These are phyloP conservation scores for Aspergillus transmontanensis DNA, from an alignment of 2,329 filamentous ascomycete species.

Conservation along the genomic window DNA sequence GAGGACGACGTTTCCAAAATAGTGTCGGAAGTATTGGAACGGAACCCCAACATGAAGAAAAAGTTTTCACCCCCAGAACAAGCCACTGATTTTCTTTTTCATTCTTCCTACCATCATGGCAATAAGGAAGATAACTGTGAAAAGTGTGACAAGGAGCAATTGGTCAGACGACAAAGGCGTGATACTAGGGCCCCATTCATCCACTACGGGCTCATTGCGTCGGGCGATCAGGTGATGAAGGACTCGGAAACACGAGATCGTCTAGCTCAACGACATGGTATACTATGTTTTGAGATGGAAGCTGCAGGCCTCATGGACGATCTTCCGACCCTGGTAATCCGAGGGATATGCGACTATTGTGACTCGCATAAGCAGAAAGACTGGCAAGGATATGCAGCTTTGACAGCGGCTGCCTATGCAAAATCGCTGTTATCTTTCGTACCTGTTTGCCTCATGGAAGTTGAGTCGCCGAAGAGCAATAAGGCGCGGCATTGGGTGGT, in stretches of 20 bases:
- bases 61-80: no score
- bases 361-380: no score
- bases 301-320: no score
- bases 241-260: conserved; percentile 2
- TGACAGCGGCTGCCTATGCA: conserved; percentile 17
- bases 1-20: no score
- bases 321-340: no score
- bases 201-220: no score
- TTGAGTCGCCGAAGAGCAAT: neutral
- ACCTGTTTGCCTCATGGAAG: neutral
- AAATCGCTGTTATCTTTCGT: conserved; percentile 5
- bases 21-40: no score
- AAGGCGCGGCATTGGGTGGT: conserved; percentile 16
- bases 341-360: no score
- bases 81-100: no score
- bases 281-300: neutral
- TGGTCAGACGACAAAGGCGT: neutral
- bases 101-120: no score
- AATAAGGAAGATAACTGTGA: no score
- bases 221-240: neutral
- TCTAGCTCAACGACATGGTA: neutral
- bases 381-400: conserved; percentile 4
- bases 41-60: no score
- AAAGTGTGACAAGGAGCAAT: conserved; percentile 1
- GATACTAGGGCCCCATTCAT: neutral